Evolutionary conservation across 2,329 filamentous ascomycete species (phyloP).

Genomic region (Waltergamsia citrina): DNA sequence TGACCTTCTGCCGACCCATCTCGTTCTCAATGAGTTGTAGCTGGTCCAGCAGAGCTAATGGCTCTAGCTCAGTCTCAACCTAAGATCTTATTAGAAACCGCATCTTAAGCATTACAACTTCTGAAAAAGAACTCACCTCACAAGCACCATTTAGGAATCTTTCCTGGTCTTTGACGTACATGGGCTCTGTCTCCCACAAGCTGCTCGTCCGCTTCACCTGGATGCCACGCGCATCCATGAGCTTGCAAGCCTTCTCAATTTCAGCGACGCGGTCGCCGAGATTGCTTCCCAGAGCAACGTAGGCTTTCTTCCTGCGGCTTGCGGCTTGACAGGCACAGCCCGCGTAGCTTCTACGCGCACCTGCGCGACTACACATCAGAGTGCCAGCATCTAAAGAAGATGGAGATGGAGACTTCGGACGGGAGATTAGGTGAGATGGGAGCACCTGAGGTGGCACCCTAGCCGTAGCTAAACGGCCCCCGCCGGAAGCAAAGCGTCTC

Average conservation of each 20-base stretch:
- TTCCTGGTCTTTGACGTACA: constrained; percentile 89
- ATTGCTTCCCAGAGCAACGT: constrained; percentile 88
- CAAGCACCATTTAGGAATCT: constrained; percentile 88
- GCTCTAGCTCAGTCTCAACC: constrained; percentile 72
- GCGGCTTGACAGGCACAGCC: constrained; percentile 1
- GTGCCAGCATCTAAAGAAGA: background rate
- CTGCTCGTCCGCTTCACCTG: constrained; percentile 71
- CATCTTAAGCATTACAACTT: background rate
- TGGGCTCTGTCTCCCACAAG: constrained; percentile 89
- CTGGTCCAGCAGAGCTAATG: constrained; percentile 66
- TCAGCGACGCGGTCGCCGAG: constrained; percentile 74
- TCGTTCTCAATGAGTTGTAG: constrained; percentile 76
- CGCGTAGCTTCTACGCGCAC: background rate
- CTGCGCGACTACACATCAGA: too few relatives aligned
- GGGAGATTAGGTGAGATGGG: too few relatives aligned
- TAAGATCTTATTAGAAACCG: constrained; percentile 31
- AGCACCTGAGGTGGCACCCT: too few relatives aligned
- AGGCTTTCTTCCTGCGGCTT: constrained; percentile 40
- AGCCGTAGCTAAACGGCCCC: too few relatives aligned
- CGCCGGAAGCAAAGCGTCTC: too few relatives aligned
- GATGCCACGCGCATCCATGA: constrained; percentile 68
- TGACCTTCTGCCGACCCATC: constrained; percentile 71
- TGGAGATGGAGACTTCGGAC: too few relatives aligned
- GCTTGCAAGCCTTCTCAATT: constrained; percentile 75
- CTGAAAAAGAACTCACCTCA: constrained; percentile 51